Conservation (phyloP, 176 grass and related monocot species). For the Themeda triandra region DNA sequence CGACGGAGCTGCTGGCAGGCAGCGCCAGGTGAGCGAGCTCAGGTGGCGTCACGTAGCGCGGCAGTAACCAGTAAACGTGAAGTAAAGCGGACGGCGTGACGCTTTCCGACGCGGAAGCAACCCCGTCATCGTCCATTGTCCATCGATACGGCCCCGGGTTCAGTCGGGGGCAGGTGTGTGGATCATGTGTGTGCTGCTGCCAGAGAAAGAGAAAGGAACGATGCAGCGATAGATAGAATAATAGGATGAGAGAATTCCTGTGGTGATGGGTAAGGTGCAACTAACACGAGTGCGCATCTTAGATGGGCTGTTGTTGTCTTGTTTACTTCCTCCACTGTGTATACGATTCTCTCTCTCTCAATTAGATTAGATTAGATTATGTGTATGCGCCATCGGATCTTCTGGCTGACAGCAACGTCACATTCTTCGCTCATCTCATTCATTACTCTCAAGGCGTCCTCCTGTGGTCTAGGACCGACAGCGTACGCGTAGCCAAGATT, state of each 20-base stretch:
- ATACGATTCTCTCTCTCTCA: neutral
- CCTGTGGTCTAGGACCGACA: neutral
- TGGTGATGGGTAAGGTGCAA: constrained; percentile 17
- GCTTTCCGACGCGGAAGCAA: constrained; percentile 14
- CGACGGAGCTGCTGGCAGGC: neutral
- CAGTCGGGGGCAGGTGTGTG: constrained; percentile 22
- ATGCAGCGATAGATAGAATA: neutral
- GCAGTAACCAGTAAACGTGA: constrained; percentile 30
- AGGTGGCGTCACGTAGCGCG: neutral
- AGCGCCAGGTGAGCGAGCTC: neutral
- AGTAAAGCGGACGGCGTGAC: constrained; percentile 24
- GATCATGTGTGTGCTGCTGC: neutral
- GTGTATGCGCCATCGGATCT: neutral
- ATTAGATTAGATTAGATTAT: neutral
- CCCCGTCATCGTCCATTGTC: neutral
- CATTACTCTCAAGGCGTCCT: neutral
- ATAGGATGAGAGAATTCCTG: constrained; percentile 12
- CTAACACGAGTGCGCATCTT: constrained; percentile 15
- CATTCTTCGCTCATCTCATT: neutral
- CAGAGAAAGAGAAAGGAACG: neutral
- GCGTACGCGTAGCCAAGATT: neutral
- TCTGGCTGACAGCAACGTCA: constrained; percentile 7
- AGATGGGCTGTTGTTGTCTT: constrained; percentile 3
- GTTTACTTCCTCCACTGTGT: constrained; percentile 7
- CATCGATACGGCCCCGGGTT: neutral